Base-by-base conservation (phyloP, 495 filamentous ascomycete genomes). In the Penicillium pancosmium region DNA sequence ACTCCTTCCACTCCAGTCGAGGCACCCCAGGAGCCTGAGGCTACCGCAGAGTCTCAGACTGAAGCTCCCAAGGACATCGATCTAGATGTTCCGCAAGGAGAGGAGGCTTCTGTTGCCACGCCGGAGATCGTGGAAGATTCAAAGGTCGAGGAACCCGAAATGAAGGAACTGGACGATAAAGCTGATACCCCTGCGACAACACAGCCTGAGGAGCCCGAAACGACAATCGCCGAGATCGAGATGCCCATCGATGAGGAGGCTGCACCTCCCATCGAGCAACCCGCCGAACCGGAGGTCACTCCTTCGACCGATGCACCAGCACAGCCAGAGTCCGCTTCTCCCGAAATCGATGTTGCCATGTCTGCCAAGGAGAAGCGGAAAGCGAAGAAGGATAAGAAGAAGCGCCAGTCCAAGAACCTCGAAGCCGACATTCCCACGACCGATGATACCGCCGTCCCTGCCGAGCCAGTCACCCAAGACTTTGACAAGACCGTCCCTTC, bases 321-420 rank as follows among this genome's bases (percentile, higher is more conserved):
- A 21, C 55, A 69, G 38, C n/a, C 62, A 4, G 60, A 64, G 31
- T 47, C 55, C 7, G 27, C 61, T 11, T 60, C 62, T 33, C 55
- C 64, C 25, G 61, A 71, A n/a, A 65, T 67, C n/a, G 71, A 69
- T 19, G 33, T 46, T 41, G 59, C 43, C 21, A 71, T 71, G 60
- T 68, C 75, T 13, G 66, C 75, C 19, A 77, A 75, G 47, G 71
- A 74, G 44, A 79, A 76, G 41, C 75, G 71, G 40, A 77, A 82
- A 59, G 72, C 75, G 12, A 79, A 73, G 60, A 77, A 79, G 57
- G 80, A 81, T 57, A 74, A 78, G 25, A 80, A 80, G 60, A 79
- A 77, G 56, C 71, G 71, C 21, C 74, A 73, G 54, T 76, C 71
- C 38, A 68, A 71, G 43, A 62, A 50, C 27, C 52, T 59, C 50